Base-by-base conservation (phyloP, 108 stramenopile species). In the Nitzschia putrida region DNA sequence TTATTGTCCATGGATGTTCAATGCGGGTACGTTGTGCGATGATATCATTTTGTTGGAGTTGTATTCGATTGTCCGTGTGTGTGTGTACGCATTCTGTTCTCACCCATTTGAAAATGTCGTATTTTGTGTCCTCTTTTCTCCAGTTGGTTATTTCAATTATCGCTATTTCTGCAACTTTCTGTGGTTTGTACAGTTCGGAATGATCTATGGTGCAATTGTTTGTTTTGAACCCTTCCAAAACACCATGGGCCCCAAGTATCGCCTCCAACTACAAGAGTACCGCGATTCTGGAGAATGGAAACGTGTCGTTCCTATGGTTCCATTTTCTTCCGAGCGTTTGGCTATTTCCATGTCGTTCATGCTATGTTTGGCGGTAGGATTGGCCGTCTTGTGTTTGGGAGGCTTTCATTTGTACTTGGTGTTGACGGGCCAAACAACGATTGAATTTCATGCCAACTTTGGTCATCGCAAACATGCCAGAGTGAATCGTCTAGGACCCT, bases 1-100 rank as follows among this genome's bases (percentile, higher is more conserved):
- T 71, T 98, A 94, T 64, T 99, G 98, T 75, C 91, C 92, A 11
- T 98, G 98, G 99, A 94, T 91, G 93, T 94, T 94, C 79, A 94
- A 93, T 66, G 67, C 76, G 34, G 74, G 78, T 79, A 73, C 67
- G 78, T 79, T 4, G 8, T 3, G 54, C 12, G 3, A 13, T 55
- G 8, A 3, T 3, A 13, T 49, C 3, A 3, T 25, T n/a, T n/a
- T n/a, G 20, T 25, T 37, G n/a, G 16, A 11, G 40, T 18, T 8
- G 42, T 63, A 7, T 41, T 12, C 42, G 61, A 0, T 18, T 39
- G 0, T 18, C 18, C 16, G 5, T 22, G 4, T n/a, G 23, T 52
- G 61, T 22, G 61, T n/a, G n/a, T n/a, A n/a, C n/a, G n/a, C n/a
- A 7, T 0, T 29, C 52, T 21, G 7, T 39, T 69, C 43, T 69